Percentiles rank a stretch among this genome's conserved stretches.
These are phyloP conservation scores for Coemansia sp. DNA, from an alignment of 192 early-diverging fungal genomes.

Conservation along the genomic window DNA sequence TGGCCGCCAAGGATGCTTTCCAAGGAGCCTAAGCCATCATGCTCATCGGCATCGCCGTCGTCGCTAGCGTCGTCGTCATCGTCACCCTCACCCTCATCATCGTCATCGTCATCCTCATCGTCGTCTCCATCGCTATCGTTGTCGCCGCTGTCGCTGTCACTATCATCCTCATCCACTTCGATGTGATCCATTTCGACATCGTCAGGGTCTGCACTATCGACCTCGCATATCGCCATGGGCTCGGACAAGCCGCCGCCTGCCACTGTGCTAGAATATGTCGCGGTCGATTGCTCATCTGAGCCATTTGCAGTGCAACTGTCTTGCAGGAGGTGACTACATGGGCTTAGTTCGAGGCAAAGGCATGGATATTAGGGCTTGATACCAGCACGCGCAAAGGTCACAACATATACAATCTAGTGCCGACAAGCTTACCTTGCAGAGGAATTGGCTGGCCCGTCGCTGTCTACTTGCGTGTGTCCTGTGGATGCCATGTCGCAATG, in stretches of 20 bases:
- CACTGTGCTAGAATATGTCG: neutral
- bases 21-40: neutral
- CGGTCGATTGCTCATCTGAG: neutral
- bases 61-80: neutral
- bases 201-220: neutral
- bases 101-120: neutral
- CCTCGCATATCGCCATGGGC: neutral
- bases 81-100: neutral
- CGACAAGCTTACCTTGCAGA: constrained; percentile 6
- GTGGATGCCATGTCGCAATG: neutral
- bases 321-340: neutral
- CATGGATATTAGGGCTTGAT: neutral
- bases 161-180: constrained; percentile 3
- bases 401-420: neutral
- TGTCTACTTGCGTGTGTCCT: neutral
- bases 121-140: neutral
- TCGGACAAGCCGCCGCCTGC: neutral
- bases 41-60: neutral
- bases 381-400: neutral
- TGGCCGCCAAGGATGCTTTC: constrained; percentile 7
- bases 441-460: neutral
- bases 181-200: neutral
- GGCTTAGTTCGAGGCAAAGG: neutral
- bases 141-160: neutral
- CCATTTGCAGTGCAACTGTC: neutral